phyloP scores from a whole-genome alignment of 164 flowering plant species.

The Santalum album region DNA sequence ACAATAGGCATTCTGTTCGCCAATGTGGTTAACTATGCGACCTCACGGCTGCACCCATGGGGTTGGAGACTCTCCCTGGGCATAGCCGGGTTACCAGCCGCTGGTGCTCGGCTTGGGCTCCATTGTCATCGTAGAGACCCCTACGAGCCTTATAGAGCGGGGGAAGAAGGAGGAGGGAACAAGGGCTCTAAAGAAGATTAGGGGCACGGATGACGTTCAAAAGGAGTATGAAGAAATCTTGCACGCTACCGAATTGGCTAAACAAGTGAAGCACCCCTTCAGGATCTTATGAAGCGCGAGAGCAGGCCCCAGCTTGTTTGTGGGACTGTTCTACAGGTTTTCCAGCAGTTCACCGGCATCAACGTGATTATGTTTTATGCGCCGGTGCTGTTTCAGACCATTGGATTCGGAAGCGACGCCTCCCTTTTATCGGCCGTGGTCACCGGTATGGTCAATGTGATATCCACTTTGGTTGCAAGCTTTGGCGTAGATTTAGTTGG shows the following conservation, averaged over 20 bases:
- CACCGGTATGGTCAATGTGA: conserved; percentile 7
- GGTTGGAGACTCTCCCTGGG: conserved; percentile 26
- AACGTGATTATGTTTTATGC: conserved; percentile 27
- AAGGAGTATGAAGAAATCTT: conserved; percentile 16
- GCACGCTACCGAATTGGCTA: conserved; percentile 15
- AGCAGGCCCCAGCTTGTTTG: conserved; percentile 18
- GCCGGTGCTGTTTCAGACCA: conserved; percentile 25
- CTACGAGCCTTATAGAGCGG: conserved; percentile 20
- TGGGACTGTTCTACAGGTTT: conserved; percentile 13
- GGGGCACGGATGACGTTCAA: conserved; percentile 14
- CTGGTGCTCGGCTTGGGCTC: conserved; percentile 17
- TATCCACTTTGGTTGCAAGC: conserved; percentile 12
- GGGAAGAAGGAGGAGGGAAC: conserved; percentile 11
- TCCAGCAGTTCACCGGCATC: conserved; percentile 32
- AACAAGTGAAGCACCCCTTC: conserved; percentile 14
- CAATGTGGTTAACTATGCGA: conserved; percentile 11
- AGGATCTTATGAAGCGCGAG: conserved; percentile 7
- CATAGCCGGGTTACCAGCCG: conserved; percentile 17
- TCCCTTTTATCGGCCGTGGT: conserved; percentile 20
- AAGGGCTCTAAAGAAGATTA: conserved; percentile 11
- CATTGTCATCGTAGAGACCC: conserved; percentile 16
- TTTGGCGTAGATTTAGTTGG: conserved; percentile 17
- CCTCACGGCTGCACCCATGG: conserved; percentile 5
- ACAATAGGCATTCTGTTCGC: conserved; percentile 19
- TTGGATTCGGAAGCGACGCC: conserved; percentile 18